phyloP scores from a whole-genome alignment of 495 filamentous ascomycete genomes.

The Aspergillus diversus region DNA sequence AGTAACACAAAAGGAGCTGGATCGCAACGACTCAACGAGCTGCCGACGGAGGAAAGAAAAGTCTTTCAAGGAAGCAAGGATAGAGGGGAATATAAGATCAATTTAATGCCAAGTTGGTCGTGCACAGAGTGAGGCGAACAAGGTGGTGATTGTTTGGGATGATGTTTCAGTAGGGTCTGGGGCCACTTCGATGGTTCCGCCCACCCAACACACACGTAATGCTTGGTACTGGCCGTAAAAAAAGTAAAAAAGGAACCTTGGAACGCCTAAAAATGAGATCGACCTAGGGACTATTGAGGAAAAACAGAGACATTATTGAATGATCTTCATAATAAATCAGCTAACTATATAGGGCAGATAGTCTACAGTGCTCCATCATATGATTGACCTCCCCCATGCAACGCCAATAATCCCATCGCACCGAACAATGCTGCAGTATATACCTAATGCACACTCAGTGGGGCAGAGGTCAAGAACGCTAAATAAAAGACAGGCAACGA shows the following conservation, averaged over 20 bases:
- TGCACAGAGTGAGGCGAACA: too few relatives aligned
- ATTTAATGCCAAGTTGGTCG: too few relatives aligned
- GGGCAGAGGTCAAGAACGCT: neutral
- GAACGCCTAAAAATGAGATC: neutral
- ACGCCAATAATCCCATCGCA: neutral
- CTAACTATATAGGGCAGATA: neutral
- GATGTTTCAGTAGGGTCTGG: too few relatives aligned
- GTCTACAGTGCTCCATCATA: neutral
- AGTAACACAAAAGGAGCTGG: constrained; percentile 4
- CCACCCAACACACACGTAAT: too few relatives aligned
- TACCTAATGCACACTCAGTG: neutral
- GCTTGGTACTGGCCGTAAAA: too few relatives aligned
- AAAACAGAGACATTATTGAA: neutral
- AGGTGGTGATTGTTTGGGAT: too few relatives aligned
- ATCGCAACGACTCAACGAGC: neutral
- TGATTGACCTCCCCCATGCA: neutral
- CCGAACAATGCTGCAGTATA: constrained; percentile 2
- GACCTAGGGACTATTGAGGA: neutral
- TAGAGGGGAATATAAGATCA: neutral
- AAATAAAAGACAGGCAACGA: constrained; percentile 14
- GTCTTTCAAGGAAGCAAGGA: neutral
- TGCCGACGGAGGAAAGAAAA: constrained; percentile 1
- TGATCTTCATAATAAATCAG: neutral
- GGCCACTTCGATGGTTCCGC: too few relatives aligned
- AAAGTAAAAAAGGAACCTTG: neutral